A percentile compares a stretch with the other conserved stretches of the same genome.
These are phyloP conservation scores for Acacia confusa DNA, from an alignment of 306 rosid genomes.

Conservation along the genomic window DNA sequence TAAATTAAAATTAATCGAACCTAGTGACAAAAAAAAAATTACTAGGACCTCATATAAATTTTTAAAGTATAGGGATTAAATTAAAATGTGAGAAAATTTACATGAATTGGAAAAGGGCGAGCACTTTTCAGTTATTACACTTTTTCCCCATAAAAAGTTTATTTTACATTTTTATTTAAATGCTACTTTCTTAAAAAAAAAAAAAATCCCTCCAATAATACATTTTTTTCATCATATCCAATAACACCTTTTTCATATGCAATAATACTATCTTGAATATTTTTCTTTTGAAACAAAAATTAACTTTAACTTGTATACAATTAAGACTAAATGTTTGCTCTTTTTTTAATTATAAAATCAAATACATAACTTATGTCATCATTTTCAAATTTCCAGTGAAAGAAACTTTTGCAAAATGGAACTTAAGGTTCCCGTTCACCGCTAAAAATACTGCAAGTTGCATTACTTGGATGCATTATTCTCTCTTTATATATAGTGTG, in stretches of 20 bases:
- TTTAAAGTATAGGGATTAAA: neutral
- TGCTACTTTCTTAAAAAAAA: too few relatives aligned
- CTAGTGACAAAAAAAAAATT: neutral
- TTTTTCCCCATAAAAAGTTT: neutral
- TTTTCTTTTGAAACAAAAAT: too few relatives aligned
- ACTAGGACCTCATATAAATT: neutral
- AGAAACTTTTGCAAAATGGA: neutral
- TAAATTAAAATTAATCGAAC: too few relatives aligned
- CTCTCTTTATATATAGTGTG: too few relatives aligned
- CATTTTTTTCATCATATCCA: neutral
- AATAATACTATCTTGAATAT: too few relatives aligned
- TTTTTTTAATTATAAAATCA: too few relatives aligned
- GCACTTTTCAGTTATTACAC: neutral
- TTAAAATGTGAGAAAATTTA: neutral
- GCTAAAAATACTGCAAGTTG: neutral
- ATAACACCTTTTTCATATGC: neutral
- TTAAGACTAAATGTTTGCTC: too few relatives aligned
- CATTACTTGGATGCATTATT: neutral
- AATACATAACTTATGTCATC: neutral
- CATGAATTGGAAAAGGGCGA: neutral
- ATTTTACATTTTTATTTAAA: too few relatives aligned
- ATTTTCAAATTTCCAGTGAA: neutral
- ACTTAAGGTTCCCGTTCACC: neutral
- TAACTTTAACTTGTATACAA: too few relatives aligned
- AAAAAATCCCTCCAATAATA: neutral